Conservation (phyloP, 768 basidiomycete species). For the Trametes coccinea region DNA sequence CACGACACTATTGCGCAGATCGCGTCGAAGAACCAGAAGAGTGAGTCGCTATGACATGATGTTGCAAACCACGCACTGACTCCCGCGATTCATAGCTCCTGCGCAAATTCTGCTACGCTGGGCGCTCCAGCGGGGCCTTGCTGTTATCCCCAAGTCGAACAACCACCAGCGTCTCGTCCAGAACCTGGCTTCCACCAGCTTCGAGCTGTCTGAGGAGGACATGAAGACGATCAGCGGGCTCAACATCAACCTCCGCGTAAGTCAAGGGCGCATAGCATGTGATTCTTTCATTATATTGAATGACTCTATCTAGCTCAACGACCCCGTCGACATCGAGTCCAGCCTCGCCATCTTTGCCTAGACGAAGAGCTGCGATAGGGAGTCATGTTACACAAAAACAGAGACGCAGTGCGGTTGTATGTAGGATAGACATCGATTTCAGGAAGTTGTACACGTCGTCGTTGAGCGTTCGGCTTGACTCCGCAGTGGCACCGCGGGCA, state of each 20-base stretch:
- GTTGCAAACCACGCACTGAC: background rate
- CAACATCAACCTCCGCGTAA: slow-evolving; percentile 64
- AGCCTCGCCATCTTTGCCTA: slow-evolving; percentile 72
- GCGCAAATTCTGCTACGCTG: slow-evolving; percentile 52
- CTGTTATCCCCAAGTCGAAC: slow-evolving; percentile 53
- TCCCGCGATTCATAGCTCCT: background rate
- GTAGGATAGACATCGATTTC: slow-evolving; percentile 6
- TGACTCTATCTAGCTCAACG: slow-evolving; percentile 52
- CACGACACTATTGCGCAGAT: slow-evolving; percentile 47
- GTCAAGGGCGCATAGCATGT: slow-evolving; percentile 24
- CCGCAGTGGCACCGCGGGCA: too few relatives aligned
- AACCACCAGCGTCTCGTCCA: slow-evolving; percentile 38
- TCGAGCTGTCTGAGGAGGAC: slow-evolving; percentile 58
- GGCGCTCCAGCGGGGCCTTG: slow-evolving; percentile 48
- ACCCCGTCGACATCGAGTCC: slow-evolving; percentile 68
- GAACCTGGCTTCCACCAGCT: slow-evolving; percentile 49
- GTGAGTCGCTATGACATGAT: slow-evolving; percentile 35
- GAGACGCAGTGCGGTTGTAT: background rate
- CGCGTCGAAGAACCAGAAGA: slow-evolving; percentile 53
- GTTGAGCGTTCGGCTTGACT: background rate
- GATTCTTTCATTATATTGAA: background rate
- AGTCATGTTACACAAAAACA: background rate
- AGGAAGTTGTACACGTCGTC: background rate
- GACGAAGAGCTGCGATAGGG: background rate
- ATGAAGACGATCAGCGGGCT: slow-evolving; percentile 56